Percentiles rank a stretch among this genome's conserved stretches.
These are phyloP conservation scores for Naganishia liquefaciens DNA, from an alignment of 1,284 basidiomycete species.

Conservation along the genomic window DNA sequence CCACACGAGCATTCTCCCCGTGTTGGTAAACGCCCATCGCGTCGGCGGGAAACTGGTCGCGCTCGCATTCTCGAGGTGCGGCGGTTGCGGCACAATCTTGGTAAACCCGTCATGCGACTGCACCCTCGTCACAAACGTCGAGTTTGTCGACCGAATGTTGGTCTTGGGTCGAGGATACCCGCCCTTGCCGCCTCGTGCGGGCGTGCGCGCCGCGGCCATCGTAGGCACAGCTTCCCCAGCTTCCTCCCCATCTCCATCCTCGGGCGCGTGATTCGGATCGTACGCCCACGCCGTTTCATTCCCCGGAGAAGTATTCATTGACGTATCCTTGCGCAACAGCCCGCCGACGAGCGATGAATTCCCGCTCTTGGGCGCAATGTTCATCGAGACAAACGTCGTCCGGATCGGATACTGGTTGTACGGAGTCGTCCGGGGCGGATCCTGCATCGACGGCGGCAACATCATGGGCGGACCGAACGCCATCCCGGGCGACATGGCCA, in stretches of 20 bases:
- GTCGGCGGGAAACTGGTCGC: constrained; percentile 37
- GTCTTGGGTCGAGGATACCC: constrained; percentile 72
- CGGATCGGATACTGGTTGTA: constrained; percentile 32
- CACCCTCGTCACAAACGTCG: constrained; percentile 81
- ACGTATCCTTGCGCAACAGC: constrained; percentile 52
- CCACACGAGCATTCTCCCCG: constrained; percentile 31
- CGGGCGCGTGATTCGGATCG: constrained; percentile 48
- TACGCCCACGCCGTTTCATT: constrained; percentile 19
- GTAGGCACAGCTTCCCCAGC: constrained; percentile 50
- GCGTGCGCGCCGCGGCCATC: constrained; percentile 48
- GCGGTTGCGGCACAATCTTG: constrained; percentile 59
- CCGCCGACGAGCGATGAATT: constrained; percentile 55
- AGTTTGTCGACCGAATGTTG: constrained; percentile 81
- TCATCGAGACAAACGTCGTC: constrained; percentile 50
- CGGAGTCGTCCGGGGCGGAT: constrained; percentile 17
- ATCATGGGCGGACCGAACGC: constrained; percentile 14
- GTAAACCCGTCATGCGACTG: constrained; percentile 75
- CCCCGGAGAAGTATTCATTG: constrained; percentile 39
- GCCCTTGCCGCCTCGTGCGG: constrained; percentile 64
- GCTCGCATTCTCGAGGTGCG: constrained; percentile 41
- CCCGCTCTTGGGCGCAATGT: constrained; percentile 59
- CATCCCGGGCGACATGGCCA: constrained; percentile 17
- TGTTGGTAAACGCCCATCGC: constrained; percentile 32
- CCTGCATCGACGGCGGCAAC: constrained; percentile 12
- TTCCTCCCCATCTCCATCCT: constrained; percentile 54